phyloP scores from a whole-genome alignment of 768 basidiomycete species.

The Leccinum variicolor region DNA sequence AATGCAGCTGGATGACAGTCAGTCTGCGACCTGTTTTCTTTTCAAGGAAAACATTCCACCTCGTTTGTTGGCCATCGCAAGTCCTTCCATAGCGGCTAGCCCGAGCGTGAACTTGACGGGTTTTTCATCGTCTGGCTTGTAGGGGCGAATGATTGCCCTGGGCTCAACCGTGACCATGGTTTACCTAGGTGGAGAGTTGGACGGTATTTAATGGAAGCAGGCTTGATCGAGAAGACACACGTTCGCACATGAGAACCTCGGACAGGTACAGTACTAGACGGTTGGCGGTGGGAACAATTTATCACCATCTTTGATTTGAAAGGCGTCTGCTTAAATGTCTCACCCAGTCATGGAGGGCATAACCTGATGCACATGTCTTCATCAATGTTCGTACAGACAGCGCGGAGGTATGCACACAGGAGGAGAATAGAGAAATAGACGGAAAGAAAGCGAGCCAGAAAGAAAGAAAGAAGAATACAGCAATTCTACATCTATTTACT shows the following conservation, averaged over 20 bases:
- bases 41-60: constrained; percentile 33
- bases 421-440: constrained; percentile 33
- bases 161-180: constrained; percentile 46
- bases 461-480: constrained; percentile 60
- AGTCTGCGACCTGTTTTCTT: background rate
- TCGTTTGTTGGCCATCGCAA: constrained; percentile 63
- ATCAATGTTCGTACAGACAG: constrained; percentile 50
- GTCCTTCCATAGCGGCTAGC: constrained; percentile 61
- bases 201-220: background rate
- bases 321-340: background rate
- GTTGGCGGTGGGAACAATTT: too few relatives aligned
- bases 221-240: background rate
- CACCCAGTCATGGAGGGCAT: constrained; percentile 3
- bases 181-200: background rate
- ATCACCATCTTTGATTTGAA: too few relatives aligned
- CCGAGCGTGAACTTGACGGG: constrained; percentile 61
- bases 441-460: constrained; percentile 42
- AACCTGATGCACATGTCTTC: constrained; percentile 32
- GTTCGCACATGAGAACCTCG: constrained; percentile 2
- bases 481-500: constrained; percentile 85
- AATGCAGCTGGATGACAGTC: constrained; percentile 39
- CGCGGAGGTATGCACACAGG: constrained; percentile 35
- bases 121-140: constrained; percentile 51
- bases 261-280: background rate
- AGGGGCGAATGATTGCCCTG: constrained; percentile 52